Conservation (phyloP, 2,329 filamentous ascomycete species). For the Dendryphion nanum region DNA sequence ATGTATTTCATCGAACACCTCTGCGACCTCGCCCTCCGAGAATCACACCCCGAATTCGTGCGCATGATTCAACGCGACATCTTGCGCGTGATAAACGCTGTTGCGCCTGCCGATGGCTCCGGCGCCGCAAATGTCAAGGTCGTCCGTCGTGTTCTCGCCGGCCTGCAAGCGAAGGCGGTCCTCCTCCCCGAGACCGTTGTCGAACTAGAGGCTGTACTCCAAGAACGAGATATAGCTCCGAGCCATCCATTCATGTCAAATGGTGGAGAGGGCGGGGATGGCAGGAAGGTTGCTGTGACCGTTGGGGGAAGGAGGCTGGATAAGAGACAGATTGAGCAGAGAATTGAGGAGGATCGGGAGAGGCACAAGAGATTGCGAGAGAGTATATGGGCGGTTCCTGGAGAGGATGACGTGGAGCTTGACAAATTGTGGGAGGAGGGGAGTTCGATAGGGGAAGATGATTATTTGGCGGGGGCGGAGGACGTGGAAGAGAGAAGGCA, state of each 20-base stretch:
- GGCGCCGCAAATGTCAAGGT: constrained; percentile 94
- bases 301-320: constrained; percentile 57
- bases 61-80: constrained; percentile 96
- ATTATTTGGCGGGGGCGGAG: constrained; percentile 73
- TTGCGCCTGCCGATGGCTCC: constrained; percentile 80
- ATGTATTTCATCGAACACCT: constrained; percentile 99
- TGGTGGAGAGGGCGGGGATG: constrained; percentile 4
- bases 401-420: constrained; percentile 64
- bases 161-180: constrained; percentile 68
- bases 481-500: constrained; percentile 60
- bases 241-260: constrained; percentile 21
- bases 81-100: constrained; percentile 83
- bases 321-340: constrained; percentile 87
- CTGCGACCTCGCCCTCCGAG: constrained; percentile 77
- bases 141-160: constrained; percentile 74
- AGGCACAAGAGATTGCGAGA: constrained; percentile 89
- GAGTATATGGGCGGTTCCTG: constrained; percentile 85
- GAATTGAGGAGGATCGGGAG: constrained; percentile 95
- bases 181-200: constrained; percentile 70
- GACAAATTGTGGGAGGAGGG: constrained; percentile 82
- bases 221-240: constrained; percentile 64
- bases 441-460: constrained; percentile 84
- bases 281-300: neutral
- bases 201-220: constrained; percentile 81
- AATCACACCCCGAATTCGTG: constrained; percentile 76